phyloP scores from a whole-genome alignment of 495 filamentous ascomycete species.

The Penicillium samsonianum region DNA sequence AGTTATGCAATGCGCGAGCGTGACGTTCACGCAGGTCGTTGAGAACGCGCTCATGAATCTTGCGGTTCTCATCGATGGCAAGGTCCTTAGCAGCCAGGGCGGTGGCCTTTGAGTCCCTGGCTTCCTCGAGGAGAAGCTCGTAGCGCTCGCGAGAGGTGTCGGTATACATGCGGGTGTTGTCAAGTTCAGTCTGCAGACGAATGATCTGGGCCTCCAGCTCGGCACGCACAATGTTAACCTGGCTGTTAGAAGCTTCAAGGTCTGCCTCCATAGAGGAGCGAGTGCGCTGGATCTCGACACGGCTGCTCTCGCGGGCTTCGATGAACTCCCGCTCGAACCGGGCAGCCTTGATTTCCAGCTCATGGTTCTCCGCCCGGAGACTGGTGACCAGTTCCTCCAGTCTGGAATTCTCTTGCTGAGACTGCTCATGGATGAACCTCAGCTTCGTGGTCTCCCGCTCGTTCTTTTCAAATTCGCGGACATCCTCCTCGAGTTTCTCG shows the following conservation, averaged over 20 bases:
- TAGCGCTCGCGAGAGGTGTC: conserved; percentile 72
- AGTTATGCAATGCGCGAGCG: conserved; percentile 69
- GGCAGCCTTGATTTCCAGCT: conserved; percentile 59
- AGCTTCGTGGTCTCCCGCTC: conserved; percentile 66
- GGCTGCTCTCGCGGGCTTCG: conserved; percentile 74
- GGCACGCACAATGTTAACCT: conserved; percentile 76
- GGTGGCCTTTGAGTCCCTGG: conserved; percentile 50
- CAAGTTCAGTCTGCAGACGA: conserved; percentile 66
- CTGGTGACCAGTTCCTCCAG: conserved; percentile 65
- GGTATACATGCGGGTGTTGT: conserved; percentile 69
- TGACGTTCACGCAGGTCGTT: conserved; percentile 64
- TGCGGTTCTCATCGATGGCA: conserved; percentile 66
- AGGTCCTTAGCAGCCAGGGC: conserved; percentile 58
- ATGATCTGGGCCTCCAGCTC: conserved; percentile 73
- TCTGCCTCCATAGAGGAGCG: conserved; percentile 77
- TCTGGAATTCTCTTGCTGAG: conserved; percentile 54
- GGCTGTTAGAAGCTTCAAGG: conserved; percentile 74
- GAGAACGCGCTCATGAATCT: conserved; percentile 71
- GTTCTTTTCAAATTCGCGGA: conserved; percentile 71
- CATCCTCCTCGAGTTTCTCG: conserved; percentile 76
- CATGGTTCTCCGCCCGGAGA: conserved; percentile 67
- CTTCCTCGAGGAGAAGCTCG: conserved; percentile 78
- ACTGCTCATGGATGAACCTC: conserved; percentile 56
- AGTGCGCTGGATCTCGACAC: conserved; percentile 74
- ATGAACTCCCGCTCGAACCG: conserved; percentile 81